Base-by-base conservation (phyloP, 306 rosid species). In the Glycyrrhiza uralensis region DNA sequence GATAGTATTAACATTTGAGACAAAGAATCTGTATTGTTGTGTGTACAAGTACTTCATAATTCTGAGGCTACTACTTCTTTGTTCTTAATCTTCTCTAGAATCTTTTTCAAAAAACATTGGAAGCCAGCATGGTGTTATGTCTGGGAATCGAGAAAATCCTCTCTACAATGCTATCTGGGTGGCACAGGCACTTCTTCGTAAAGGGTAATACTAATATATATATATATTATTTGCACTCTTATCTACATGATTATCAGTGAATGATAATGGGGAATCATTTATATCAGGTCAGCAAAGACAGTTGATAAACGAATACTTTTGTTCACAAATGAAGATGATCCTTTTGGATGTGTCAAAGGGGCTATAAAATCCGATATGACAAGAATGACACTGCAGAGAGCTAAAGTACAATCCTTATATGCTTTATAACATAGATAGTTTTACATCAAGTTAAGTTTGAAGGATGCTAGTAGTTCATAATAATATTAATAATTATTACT, bases 251-350 rank as follows among this genome's bases (percentile, higher is more conserved):
- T 42, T 22, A 23, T 57, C 12, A 10, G 22, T 73, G 14, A 52
- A 63, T 72, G 33, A 57, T 45, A 63, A 72, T 75, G 60, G 17
- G 39, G 52, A 54, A 51, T 68, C 15, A 39, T 19, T 59, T 57
- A 36, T 89, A 64, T 72, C 92, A 93, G 98, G 79, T 89, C 96
- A 24, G 82, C 77, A 55, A 91, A 86, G 87, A 82, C 88, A 2
- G 87, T 84, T 26, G 88, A 91, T 58, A 93, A 93, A 66, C 96
- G 97, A 61, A 78, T 93, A 13, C 96, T 93, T 71, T 42, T 93
- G 72, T 91, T 91, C 71, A 93, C 98, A 71, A 91, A 93, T 71
- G 94, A 93, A 76, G 97, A 93, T 65, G 94, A 93, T 86, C 98
- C 98, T 66, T 93, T 93, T 83, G 90, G 96, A 67, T 75, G 69